phyloP scores from a whole-genome alignment of 805 yeast genomes.

The Spathaspora gorwiae region DNA sequence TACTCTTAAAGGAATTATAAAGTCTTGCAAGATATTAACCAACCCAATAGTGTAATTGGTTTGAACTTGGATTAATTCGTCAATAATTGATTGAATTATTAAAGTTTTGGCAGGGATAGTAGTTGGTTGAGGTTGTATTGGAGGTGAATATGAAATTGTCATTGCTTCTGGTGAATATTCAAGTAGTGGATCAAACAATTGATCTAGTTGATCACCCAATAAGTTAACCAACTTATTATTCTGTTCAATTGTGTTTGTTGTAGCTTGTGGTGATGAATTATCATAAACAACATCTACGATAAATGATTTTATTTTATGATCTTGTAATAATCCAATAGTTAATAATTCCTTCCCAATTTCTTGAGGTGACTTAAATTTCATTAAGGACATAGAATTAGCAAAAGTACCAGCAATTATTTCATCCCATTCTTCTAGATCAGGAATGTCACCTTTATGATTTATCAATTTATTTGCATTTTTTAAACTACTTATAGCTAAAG shows the following conservation, averaged over 20 bases:
- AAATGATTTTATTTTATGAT: constrained; percentile 45
- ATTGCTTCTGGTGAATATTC: constrained; percentile 92
- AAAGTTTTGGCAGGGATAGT: constrained; percentile 12
- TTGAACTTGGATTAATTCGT: constrained; percentile 68
- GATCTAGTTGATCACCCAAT: constrained; percentile 83
- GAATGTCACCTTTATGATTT: constrained; percentile 39
- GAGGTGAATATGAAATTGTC: constrained; percentile 65
- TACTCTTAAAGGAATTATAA: constrained; percentile 73
- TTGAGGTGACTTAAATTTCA: constrained; percentile 49
- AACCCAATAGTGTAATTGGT: constrained; percentile 67
- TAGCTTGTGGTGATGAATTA: constrained; percentile 31
- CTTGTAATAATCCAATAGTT: constrained; percentile 55
- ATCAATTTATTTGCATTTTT: constrained; percentile 61
- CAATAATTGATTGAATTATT: constrained; percentile 49
- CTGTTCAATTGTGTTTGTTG: constrained; percentile 38
- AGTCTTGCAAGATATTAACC: constrained; percentile 72
- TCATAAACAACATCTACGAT: constrained; percentile 72
- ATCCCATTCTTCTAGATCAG: constrained; percentile 9
- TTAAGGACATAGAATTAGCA: constrained; percentile 60
- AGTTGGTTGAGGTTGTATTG: constrained; percentile 23
- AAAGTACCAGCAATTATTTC: constrained; percentile 46
- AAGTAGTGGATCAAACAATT: constrained; percentile 79
- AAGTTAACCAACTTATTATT: constrained; percentile 74
- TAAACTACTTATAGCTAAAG: constrained; percentile 70
- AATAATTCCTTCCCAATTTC: constrained; percentile 55